Conservation (phyloP, 2,329 filamentous ascomycete species). For the Talaromyces sp. region DNA sequence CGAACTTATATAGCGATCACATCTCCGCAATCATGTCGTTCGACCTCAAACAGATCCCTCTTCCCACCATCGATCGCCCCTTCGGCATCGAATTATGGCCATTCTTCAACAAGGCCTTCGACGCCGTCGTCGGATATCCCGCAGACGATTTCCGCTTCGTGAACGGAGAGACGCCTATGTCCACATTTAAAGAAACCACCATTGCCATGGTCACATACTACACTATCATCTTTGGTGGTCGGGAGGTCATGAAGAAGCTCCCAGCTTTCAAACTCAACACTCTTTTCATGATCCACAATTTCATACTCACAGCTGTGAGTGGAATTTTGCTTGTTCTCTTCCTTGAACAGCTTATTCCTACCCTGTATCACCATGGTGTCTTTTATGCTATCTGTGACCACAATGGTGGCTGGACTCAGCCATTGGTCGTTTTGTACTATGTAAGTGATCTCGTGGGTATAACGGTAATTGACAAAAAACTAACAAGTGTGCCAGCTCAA, state of each 20-base stretch:
- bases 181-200: slow-evolving; percentile 77
- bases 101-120: slow-evolving; percentile 85
- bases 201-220: slow-evolving; percentile 87
- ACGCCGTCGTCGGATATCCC: slow-evolving; percentile 72
- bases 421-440: slow-evolving; percentile 92
- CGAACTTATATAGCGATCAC: background rate
- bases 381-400: slow-evolving; percentile 79
- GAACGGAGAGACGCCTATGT: slow-evolving; percentile 79
- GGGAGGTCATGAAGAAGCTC: slow-evolving; percentile 85
- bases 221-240: slow-evolving; percentile 84
- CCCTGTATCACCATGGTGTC: slow-evolving; percentile 72
- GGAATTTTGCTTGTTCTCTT: slow-evolving; percentile 77
- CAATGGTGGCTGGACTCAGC: slow-evolving; percentile 88
- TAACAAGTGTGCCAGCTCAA: slow-evolving; percentile 65
- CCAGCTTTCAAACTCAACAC: slow-evolving; percentile 81
- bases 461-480: slow-evolving; percentile 20
- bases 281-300: slow-evolving; percentile 94
- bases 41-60: slow-evolving; percentile 52
- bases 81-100: slow-evolving; percentile 93
- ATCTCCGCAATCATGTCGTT: slow-evolving; percentile 43
- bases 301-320: slow-evolving; percentile 85
- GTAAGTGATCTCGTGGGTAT: slow-evolving; percentile 53
- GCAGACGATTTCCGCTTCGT: slow-evolving; percentile 82
- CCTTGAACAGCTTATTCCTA: slow-evolving; percentile 85
- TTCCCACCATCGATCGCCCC: slow-evolving; percentile 82